Evolutionary conservation across 2,329 filamentous ascomycete genomes (phyloP), one percentile per base, ranked within the genome.

Genomic region (Metarhizium guizhouense): DNA sequence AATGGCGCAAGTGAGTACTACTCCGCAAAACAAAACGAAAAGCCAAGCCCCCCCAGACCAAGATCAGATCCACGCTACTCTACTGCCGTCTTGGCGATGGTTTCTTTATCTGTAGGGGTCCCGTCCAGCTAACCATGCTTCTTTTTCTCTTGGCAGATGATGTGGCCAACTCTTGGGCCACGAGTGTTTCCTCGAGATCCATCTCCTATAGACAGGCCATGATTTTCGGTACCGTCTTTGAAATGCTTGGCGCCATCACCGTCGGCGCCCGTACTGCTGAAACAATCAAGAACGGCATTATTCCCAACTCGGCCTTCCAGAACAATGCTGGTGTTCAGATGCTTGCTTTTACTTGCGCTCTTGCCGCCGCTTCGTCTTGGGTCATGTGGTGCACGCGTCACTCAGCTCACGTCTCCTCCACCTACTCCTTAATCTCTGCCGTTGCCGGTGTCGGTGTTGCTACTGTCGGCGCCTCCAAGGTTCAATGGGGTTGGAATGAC

Each of bases 101-200:
- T 8, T 18, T 20, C 20, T 32, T n/a, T 29, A 3, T n/a, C 53
- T 51, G 20, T 45, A 43, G 18, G 8, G 40, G 14, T 34, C 49
- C 29, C 11, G 29, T 34, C 25, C 43, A 40, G 55, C 57, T 64
- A 20, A 62, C 57, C 30, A 20, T 52, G 32, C 25, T 25, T 25
- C 25, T 29, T 7, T 13, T 10, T 14, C n/a, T 32, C 25, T 40
- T 20, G 16, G 54, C 57, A 86, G 84, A 91, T 71, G 88, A 92
- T 86, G 88, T 93, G 56, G 88, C 88, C 66, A 93, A 93, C 73
- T 76, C 88, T 52, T 92, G 87, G 85, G 88, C 88, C 7, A 92
- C 88, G 63, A 86, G 82, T 47, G 61, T 92, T 57, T 91, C 88
- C 20, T 91, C 88, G n/a, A 76, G 88, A 54, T 91, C 88, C 61